These are phyloP conservation scores for Zygnema circumcarinatum DNA, from an alignment of 139 green algal genomes.

Conservation along the genomic window DNA sequence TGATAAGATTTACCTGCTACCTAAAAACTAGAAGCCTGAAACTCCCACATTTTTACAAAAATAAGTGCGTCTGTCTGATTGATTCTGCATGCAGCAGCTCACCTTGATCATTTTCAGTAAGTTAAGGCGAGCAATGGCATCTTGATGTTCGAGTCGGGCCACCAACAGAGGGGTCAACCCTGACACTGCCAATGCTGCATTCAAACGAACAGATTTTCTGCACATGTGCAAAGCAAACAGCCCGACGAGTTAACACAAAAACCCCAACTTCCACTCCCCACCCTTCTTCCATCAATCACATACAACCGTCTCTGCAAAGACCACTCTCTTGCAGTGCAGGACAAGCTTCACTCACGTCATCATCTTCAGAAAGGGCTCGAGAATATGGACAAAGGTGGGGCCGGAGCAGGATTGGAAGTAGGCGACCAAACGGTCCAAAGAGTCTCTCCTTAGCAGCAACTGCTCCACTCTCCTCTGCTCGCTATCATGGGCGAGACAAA, in stretches of 20 bases:
- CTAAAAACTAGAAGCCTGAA: too few relatives aligned
- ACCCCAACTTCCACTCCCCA: neutral
- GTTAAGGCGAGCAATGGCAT: constrained; percentile 40
- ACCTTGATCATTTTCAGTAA: constrained; percentile 63
- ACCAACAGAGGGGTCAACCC: constrained; percentile 50
- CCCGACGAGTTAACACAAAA: neutral
- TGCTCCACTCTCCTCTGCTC: constrained; percentile 57
- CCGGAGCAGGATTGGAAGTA: constrained; percentile 25
- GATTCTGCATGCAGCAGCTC: too few relatives aligned
- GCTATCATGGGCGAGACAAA: constrained; percentile 56
- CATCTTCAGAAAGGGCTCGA: constrained; percentile 59
- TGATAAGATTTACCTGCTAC: too few relatives aligned
- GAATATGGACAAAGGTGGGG: neutral
- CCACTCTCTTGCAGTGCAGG: too few relatives aligned
- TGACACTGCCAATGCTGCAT: constrained; percentile 33
- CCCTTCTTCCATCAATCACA: too few relatives aligned
- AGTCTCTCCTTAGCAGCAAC: constrained; percentile 38
- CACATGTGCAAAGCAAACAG: neutral
- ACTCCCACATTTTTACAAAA: too few relatives aligned
- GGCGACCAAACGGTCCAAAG: constrained; percentile 27
- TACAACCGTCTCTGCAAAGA: too few relatives aligned
- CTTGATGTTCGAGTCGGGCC: constrained; percentile 35
- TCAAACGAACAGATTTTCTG: constrained; percentile 49
- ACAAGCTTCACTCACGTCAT: constrained; percentile 34
- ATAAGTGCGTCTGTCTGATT: too few relatives aligned